Evolutionary conservation across 2,329 filamentous ascomycete species (phyloP), one percentile per base, ranked within the genome.

Genomic region (Fusarium succisae): DNA sequence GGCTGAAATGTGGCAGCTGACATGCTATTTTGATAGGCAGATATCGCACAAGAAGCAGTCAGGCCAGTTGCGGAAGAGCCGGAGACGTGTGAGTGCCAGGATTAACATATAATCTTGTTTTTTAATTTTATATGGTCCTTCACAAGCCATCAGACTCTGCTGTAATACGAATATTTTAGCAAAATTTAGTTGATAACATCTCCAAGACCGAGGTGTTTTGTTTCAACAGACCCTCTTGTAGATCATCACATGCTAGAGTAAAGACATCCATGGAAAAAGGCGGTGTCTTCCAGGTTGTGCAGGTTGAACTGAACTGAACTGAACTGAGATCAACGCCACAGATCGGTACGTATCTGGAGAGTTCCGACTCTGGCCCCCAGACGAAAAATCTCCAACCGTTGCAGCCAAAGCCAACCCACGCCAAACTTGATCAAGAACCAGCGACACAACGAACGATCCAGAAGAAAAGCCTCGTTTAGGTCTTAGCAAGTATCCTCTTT

Each of bases 321-420:
- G 24, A 53, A 53, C 48, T 35, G 18, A 39, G 12, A 35, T 35
- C 30, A 51, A 50, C 72, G 72, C 73, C 73, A 75, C 73, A 75
- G 13, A 30, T 22, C 12, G 35, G 51, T 75, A 75, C 73, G 72
- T 75, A 73, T 57, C 57, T 35, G 32, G 50, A 70, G 47, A 32
- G 45, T 43, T 75, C 72, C 72, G 55, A 67, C 53, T 60, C 50
- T 54, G 14, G n/a, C 44, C 58, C 58, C 61, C 55, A 64, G 68
- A 62, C 28, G 45, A 73, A 75, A 75, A 75, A 75, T 75, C 72
- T 75, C 66, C 57, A 67, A 58, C 66, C 45, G 44, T 54, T 60
- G 30, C 63, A 65, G 59, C 50, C 18, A 53, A 37, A 37, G n/a
- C 50, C n/a, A 53, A 26, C 63, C 53, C 62, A 74, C 66, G 61